These are phyloP conservation scores for Ogataea parapolymorpha DNA, from an alignment of 805 yeast species.

Conservation along the genomic window DNA sequence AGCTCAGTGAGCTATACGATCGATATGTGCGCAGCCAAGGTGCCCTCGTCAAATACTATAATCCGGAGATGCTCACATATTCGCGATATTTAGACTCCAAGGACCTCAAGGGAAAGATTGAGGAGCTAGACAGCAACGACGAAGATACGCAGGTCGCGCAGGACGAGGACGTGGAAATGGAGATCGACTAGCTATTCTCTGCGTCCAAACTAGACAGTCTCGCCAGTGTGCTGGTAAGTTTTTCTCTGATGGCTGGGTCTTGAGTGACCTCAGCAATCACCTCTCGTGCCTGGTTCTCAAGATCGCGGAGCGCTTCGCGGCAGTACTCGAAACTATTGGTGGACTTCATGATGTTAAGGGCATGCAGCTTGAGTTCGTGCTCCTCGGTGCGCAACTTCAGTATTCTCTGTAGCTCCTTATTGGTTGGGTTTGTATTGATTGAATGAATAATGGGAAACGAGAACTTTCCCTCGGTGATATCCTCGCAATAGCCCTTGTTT, in stretches of 20 bases:
- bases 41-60: conserved; percentile 25
- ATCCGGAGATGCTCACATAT: conserved; percentile 21
- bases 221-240: conserved; percentile 7
- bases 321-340: conserved; percentile 42
- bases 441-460: conserved; percentile 83
- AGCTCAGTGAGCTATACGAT: conserved; percentile 24
- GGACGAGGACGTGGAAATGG: conserved; percentile 7
- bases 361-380: conserved; percentile 44
- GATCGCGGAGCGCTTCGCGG: conserved; percentile 26
- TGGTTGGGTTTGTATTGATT: conserved; percentile 35
- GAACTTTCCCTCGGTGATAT: conserved; percentile 83
- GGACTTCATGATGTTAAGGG: conserved; percentile 44
- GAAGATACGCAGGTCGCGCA: not conserved
- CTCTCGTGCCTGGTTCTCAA: conserved; percentile 24
- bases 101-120: conserved; percentile 14
- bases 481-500: conserved; percentile 81
- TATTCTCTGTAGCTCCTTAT: conserved; percentile 46
- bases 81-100: conserved; percentile 16
- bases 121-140: conserved; percentile 13
- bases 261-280: conserved; percentile 22
- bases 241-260: conserved; percentile 9
- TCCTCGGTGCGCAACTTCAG: conserved; percentile 52
- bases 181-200: conserved; percentile 3
- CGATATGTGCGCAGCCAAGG: conserved; percentile 19
- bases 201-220: conserved; percentile 8